Evolutionary conservation across 1,284 basidiomycete genomes (phyloP).

Genomic region (Ceratobasidium sp.): DNA sequence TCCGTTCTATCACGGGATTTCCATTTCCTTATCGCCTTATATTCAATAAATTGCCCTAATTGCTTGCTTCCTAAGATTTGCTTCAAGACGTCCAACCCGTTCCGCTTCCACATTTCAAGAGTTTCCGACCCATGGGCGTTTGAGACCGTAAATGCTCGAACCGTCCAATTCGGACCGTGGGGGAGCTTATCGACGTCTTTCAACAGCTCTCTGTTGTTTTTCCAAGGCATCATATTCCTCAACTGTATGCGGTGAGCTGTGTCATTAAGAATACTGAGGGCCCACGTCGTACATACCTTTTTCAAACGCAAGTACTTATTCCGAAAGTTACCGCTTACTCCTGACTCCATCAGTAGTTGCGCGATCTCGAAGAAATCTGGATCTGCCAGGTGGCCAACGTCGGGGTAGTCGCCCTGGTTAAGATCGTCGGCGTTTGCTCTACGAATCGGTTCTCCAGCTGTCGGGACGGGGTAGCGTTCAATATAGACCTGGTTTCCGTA

Average conservation of each 20-base stretch:
- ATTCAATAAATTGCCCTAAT: background rate
- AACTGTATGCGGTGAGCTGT: conserved; percentile 6
- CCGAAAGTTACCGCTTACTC: background rate
- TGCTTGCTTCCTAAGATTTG: conserved; percentile 51
- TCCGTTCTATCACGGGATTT: background rate
- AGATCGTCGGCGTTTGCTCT: background rate
- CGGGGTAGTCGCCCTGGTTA: background rate
- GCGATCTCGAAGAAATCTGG: conserved; percentile 3
- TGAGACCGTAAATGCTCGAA: conserved; percentile 45
- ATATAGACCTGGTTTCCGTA: conserved; percentile 4
- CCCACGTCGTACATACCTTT: background rate
- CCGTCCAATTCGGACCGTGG: conserved; percentile 3
- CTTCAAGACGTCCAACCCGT: conserved; percentile 54
- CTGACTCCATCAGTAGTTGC: conserved; percentile 4
- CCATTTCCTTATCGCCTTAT: conserved; percentile 11
- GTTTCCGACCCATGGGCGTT: conserved; percentile 47
- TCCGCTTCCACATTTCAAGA: conserved; percentile 54
- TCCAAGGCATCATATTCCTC: background rate
- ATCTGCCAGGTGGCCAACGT: background rate
- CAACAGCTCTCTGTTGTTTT: conserved; percentile 2
- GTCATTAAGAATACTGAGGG: background rate
- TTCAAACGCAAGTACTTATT: background rate
- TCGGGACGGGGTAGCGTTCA: background rate
- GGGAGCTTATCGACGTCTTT: conserved; percentile 38
- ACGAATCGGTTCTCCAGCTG: background rate